Percentiles rank a stretch among this genome's conserved stretches.
These are phyloP conservation scores for Sphaerostilbella broomeana DNA, from an alignment of 2,329 filamentous ascomycete species.

Conservation along the genomic window DNA sequence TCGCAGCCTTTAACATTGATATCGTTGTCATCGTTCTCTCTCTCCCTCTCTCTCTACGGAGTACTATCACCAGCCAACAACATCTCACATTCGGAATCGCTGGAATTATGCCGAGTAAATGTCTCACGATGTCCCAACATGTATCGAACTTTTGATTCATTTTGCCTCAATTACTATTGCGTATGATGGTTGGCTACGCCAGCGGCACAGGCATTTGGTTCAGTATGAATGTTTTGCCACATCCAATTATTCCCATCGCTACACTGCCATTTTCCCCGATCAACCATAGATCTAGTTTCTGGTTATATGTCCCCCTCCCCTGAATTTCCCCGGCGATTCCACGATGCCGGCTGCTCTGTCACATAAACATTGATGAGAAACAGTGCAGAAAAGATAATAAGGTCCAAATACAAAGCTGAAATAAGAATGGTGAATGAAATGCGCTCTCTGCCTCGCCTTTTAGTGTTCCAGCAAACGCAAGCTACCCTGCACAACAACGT, in stretches of 20 bases:
- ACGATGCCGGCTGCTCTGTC: too few relatives aligned
- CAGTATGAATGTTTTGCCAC: too few relatives aligned
- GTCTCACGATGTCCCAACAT: conserved; percentile 1
- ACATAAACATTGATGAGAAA: background rate
- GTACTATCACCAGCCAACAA: too few relatives aligned
- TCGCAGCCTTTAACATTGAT: too few relatives aligned
- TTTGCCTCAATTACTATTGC: background rate
- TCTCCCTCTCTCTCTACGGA: too few relatives aligned
- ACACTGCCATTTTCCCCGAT: too few relatives aligned
- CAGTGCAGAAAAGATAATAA: too few relatives aligned
- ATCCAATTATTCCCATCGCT: too few relatives aligned
- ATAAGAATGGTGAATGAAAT: conserved; percentile 3
- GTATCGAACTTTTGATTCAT: background rate
- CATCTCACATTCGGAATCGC: too few relatives aligned
- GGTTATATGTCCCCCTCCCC: background rate
- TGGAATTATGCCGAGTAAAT: background rate
- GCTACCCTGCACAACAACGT: conserved; percentile 97
- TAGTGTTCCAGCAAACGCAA: conserved; percentile 68
- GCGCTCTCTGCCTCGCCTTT: conserved; percentile 8
- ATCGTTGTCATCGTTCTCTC: background rate
- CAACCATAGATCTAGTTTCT: conserved; percentile 7
- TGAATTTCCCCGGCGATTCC: background rate
- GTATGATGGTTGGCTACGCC: background rate
- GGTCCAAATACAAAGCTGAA: too few relatives aligned
- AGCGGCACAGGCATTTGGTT: background rate